These are phyloP conservation scores for Fusarium pilosicola DNA, from an alignment of 2,329 filamentous ascomycete species.

Conservation along the genomic window DNA sequence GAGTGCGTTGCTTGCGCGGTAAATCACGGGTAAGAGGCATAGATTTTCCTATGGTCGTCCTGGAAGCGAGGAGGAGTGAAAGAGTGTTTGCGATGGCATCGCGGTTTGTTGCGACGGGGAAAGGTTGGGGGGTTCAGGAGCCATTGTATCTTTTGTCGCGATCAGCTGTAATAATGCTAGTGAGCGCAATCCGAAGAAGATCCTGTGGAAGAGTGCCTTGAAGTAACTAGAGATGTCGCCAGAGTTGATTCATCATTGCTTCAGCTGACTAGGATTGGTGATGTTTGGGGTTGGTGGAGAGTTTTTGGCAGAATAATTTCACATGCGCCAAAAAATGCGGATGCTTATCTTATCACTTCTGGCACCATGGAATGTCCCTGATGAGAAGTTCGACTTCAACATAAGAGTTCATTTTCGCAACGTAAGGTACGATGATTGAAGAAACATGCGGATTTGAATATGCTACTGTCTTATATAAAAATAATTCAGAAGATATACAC, in stretches of 20 bases:
- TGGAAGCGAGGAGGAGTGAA: constrained; percentile 51
- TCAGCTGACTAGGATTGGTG: not conserved
- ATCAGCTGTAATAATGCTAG: not conserved
- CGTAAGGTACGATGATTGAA: not conserved
- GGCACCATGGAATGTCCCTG: not conserved
- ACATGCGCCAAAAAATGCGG: constrained; percentile 33
- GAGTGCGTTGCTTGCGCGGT: constrained; percentile 3
- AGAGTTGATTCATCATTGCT: not conserved
- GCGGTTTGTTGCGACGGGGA: constrained; percentile 52
- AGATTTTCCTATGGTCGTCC: constrained; percentile 48
- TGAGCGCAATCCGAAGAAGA: not conserved
- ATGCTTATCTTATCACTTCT: constrained; percentile 40
- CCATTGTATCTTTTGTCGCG: constrained; percentile 21
- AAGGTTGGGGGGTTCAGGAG: constrained; percentile 39
- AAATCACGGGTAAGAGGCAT: constrained; percentile 42
- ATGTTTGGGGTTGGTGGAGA: constrained; percentile 32
- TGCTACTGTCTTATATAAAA: not conserved
- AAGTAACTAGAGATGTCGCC: too few relatives aligned
- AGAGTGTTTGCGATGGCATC: constrained; percentile 55
- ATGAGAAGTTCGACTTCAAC: not conserved
- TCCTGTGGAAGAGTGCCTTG: too few relatives aligned
- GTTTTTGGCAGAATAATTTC: constrained; percentile 37
- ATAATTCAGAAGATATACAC: constrained; percentile 9
- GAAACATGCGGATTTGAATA: not conserved
- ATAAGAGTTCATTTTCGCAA: not conserved